A percentile compares a stretch with the other conserved stretches of the same genome.
Conservation (phyloP, 2,329 filamentous ascomycete genomes). For the Pseudogymnoascus sp. region DNA sequence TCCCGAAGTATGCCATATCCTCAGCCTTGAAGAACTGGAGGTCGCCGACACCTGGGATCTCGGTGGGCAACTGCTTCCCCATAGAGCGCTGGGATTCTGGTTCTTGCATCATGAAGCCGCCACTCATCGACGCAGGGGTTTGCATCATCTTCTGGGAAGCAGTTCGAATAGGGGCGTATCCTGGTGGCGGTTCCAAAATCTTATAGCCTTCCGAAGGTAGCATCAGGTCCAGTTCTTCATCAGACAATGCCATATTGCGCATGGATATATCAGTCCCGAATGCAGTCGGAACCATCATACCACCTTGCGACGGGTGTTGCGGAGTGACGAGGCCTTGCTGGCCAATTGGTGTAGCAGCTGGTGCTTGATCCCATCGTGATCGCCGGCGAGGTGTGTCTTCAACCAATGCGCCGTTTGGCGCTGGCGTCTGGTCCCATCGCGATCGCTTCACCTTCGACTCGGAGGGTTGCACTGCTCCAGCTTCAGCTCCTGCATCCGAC, state of each 20-base stretch:
- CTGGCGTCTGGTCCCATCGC: constrained; percentile 79
- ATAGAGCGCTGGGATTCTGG: constrained; percentile 74
- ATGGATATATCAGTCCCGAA: constrained; percentile 76
- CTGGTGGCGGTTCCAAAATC: constrained; percentile 79
- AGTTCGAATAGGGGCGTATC: constrained; percentile 77
- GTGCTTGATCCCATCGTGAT: constrained; percentile 89
- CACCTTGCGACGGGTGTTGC: constrained; percentile 60
- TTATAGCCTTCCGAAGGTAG: constrained; percentile 90
- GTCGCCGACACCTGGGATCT: constrained; percentile 93
- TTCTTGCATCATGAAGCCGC: constrained; percentile 96
- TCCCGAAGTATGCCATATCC: constrained; percentile 98
- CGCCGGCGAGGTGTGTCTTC: constrained; percentile 62
- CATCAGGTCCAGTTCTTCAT: constrained; percentile 89
- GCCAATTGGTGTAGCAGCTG: constrained; percentile 68
- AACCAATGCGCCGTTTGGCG: constrained; percentile 36
- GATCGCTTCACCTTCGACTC: constrained; percentile 59
- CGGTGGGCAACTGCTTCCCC: constrained; percentile 85
- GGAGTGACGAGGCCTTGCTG: constrained; percentile 69
- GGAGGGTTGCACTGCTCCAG: constrained; percentile 40
- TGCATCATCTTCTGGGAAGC: constrained; percentile 67
- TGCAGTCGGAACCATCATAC: constrained; percentile 43
- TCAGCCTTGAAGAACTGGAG: constrained; percentile 97
- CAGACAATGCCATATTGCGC: constrained; percentile 75
- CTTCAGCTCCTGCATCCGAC: constrained; percentile 47
- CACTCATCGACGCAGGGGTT: constrained; percentile 58